Base-by-base conservation (phyloP, 2,329 filamentous ascomycete genomes). In the Chalaropsis ovoidea region DNA sequence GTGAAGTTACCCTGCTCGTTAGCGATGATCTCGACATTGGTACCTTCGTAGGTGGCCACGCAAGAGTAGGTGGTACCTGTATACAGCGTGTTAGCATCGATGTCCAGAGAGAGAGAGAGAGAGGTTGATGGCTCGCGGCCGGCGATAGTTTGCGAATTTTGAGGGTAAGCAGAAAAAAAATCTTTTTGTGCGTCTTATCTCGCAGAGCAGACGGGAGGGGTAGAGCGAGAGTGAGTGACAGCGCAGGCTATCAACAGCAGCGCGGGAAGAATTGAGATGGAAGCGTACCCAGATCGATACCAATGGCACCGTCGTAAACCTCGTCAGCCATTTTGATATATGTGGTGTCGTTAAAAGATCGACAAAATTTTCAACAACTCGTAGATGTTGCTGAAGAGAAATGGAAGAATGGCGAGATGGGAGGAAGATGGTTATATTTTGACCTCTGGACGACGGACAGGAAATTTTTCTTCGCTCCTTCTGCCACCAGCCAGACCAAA, bases 1-100 rank as follows among this genome's bases (percentile, higher is more conserved):
- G 94, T 97, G 82, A 96, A 96, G 81, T 86, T 92, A 85, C 93
- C 93, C 87, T 97, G 93, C 86, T 97, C 93, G 82, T 97, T 97
- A 88, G 93, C 93, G 79, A 97, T 96, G 85, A 99, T 99, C 80
- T 99, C 94, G 78, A 97, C 93, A 87, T 96, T 96, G 84, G 85
- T 93, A 78, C 94, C 94, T 82, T 97, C 94, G 82, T 97, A 99
- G 80, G 89, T 95, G 81, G 94, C 94, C 82, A 97, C 94, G 81
- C 94, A 99, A 76, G 94, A 97, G 86, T 99, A 99, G 80, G 94
- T 99, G 74, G 94, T 99, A 80, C 94, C 93, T 96, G 73, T 70
- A 68, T 41, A 68, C 62, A 47, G 64, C 54, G 67, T 45, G 63
- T 68, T 61, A 68, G 64, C 49, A 64, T 54, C 15, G 17, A 27